A percentile compares a stretch with the other conserved stretches of the same genome.
Evolutionary conservation across 2,329 filamentous ascomycete species (phyloP).

Genomic region (Orbilia ellipsospora): DNA sequence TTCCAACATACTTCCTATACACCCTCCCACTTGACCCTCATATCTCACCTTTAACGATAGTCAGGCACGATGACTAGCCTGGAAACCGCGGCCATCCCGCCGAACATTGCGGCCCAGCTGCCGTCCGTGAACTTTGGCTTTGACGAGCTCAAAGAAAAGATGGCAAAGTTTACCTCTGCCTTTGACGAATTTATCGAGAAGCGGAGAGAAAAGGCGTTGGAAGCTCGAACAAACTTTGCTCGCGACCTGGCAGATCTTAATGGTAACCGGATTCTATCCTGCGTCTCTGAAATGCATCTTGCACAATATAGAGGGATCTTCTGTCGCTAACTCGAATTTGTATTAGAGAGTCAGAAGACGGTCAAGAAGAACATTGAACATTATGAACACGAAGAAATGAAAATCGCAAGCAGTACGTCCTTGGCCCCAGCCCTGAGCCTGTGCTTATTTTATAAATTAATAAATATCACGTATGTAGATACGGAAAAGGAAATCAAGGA

Average conservation of each 20-base stretch:
- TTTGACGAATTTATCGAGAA: conserved; percentile 96
- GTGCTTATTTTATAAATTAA: neutral
- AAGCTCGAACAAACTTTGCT: conserved; percentile 93
- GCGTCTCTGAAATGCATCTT: conserved; percentile 55
- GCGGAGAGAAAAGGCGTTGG: conserved; percentile 85
- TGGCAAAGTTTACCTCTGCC: conserved; percentile 87
- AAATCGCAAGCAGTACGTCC: conserved; percentile 55
- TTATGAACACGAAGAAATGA: conserved; percentile 57
- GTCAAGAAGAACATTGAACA: conserved; percentile 58
- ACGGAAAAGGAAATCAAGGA: conserved; percentile 70
- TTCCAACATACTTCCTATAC: no score
- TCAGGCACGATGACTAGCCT: conserved; percentile 42
- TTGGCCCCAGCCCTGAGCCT: neutral
- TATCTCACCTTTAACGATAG: neutral
- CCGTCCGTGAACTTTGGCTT: conserved; percentile 96
- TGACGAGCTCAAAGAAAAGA: conserved; percentile 92
- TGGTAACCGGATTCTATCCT: conserved; percentile 67
- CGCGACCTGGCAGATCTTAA: conserved; percentile 89
- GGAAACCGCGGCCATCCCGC: conserved; percentile 48
- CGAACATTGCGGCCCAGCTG: conserved; percentile 75
- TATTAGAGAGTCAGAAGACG: conserved; percentile 56
- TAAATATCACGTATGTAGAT: neutral
- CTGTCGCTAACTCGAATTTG: neutral
- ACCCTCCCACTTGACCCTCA: neutral
- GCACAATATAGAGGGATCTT: neutral